phyloP scores from a whole-genome alignment of 2,329 filamentous ascomycete species.

The Xylaria sp. region DNA sequence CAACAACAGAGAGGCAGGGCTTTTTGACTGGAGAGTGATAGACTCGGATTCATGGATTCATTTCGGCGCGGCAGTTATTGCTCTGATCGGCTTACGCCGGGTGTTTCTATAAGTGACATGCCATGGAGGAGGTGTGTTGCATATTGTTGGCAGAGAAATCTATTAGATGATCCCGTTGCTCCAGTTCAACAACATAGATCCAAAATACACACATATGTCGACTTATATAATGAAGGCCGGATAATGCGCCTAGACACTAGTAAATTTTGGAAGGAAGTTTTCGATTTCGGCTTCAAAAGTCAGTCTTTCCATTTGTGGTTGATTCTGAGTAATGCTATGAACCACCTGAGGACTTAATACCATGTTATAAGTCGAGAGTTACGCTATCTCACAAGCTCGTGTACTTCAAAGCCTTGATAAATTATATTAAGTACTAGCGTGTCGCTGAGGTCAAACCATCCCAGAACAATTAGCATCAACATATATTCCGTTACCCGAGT shows the following conservation, averaged over 20 bases:
- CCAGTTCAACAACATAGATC: background rate
- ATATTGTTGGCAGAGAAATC: background rate
- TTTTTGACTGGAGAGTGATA: background rate
- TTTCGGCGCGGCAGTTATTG: slow-evolving; percentile 3
- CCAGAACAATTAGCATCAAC: background rate
- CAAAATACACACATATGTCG: background rate
- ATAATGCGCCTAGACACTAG: background rate
- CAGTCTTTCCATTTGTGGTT: background rate
- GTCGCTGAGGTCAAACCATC: background rate
- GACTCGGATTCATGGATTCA: slow-evolving; percentile 9
- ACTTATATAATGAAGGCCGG: no score
- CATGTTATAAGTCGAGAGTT: background rate
- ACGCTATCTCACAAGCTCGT: background rate
- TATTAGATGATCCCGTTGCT: background rate
- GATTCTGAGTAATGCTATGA: background rate
- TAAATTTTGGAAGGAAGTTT: background rate
- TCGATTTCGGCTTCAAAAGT: background rate
- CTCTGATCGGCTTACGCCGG: slow-evolving; percentile 2
- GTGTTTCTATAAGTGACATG: background rate
- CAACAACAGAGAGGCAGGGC: background rate
- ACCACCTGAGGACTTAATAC: background rate
- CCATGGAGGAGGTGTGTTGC: background rate
- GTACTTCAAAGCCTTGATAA: background rate
- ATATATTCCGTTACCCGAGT: background rate
- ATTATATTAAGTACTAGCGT: background rate